Conservation (phyloP, 75 land plant genomes). For the Larix kaempferi region DNA sequence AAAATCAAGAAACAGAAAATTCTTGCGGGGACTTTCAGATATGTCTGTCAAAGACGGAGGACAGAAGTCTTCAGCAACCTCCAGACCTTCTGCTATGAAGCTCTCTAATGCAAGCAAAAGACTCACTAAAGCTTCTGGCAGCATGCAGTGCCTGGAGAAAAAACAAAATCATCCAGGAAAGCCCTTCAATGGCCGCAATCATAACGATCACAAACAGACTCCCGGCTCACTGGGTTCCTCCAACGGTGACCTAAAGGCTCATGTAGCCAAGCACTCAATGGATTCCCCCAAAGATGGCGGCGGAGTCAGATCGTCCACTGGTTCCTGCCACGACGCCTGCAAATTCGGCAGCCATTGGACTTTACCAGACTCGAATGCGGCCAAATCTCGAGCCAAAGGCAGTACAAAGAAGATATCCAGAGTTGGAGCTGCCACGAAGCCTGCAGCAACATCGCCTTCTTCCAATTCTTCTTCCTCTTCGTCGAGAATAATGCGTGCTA, state of each 20-base stretch:
- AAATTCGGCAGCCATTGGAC: not conserved
- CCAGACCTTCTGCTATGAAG: not conserved
- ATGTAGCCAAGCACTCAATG: not conserved
- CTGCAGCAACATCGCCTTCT: not conserved
- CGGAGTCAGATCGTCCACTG: not conserved
- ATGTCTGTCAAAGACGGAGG: slow-evolving; percentile 9
- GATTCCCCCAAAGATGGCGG: not conserved
- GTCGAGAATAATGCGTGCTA: no score
- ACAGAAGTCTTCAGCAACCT: not conserved
- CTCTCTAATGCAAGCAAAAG: not conserved
- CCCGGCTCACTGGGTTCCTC: not conserved
- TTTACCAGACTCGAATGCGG: not conserved
- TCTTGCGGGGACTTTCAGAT: not conserved
- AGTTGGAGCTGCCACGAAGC: not conserved
- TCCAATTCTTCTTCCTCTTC: not conserved
- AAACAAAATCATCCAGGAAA: not conserved
- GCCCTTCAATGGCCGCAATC: not conserved
- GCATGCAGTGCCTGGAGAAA: not conserved
- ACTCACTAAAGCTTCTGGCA: not conserved
- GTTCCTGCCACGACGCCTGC: slow-evolving; percentile 11
- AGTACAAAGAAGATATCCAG: not conserved
- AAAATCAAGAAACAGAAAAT: no score
- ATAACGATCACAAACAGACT: not conserved
- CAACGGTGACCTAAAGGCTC: not conserved
- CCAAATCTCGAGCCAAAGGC: not conserved